Percentiles rank a stretch among this genome's conserved stretches.
Evolutionary conservation across 2,329 filamentous ascomycete species (phyloP).

Genomic region (Emydomyces testavorans): DNA sequence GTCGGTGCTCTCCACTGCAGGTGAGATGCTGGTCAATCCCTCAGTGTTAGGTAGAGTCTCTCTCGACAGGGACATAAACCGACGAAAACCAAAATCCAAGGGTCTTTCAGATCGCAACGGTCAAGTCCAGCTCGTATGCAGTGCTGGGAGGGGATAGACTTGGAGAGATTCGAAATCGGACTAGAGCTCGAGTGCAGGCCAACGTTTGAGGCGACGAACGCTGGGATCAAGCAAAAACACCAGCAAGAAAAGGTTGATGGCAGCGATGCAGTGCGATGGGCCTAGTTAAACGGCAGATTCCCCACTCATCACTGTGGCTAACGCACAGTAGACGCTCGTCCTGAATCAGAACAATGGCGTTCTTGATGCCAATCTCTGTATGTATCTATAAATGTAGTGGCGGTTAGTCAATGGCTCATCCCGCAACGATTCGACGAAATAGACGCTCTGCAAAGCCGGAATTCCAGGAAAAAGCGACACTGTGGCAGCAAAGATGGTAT

Average conservation of each 20-base stretch:
- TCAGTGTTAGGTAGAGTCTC: background rate
- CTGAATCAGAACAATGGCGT: background rate
- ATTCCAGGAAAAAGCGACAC: background rate
- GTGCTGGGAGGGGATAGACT: slow-evolving; percentile 6
- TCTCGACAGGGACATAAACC: background rate
- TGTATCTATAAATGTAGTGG: background rate
- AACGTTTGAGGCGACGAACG: slow-evolving; percentile 6
- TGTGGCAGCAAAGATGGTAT: background rate
- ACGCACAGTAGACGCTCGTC: background rate
- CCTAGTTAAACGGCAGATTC: background rate
- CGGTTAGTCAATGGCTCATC: slow-evolving; percentile 1
- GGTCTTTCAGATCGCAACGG: background rate
- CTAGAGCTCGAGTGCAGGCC: slow-evolving; percentile 7
- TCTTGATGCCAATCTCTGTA: background rate
- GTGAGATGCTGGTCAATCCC: background rate
- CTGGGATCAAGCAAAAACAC: background rate
- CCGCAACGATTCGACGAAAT: slow-evolving; percentile 2
- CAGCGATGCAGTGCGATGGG: background rate
- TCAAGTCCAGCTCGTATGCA: background rate
- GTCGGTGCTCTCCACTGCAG: background rate
- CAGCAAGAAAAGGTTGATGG: background rate
- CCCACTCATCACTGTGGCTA: background rate
- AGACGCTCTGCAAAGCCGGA: slow-evolving; percentile 3
- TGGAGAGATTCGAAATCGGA: slow-evolving; percentile 6
- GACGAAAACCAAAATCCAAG: background rate